A percentile compares a stretch with the other conserved stretches of the same genome.
Conservation (phyloP, 192 early-diverging fungal genomes). For the Podila clonocystis region DNA sequence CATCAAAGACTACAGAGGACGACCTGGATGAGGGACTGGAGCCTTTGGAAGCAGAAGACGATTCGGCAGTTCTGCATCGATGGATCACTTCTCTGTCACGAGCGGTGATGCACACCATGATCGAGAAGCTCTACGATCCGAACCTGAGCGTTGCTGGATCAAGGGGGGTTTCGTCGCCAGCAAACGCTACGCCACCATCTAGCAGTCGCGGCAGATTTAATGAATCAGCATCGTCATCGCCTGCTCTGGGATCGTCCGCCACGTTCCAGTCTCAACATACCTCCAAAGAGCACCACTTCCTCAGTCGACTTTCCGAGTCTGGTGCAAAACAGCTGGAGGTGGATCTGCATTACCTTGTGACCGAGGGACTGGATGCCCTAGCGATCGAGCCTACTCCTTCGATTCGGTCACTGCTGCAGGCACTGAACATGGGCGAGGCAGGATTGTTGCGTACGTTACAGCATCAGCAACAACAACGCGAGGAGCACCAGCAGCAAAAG, state of each 20-base stretch:
- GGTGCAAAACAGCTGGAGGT: constrained; percentile 68
- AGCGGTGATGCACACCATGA: constrained; percentile 61
- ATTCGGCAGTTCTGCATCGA: constrained; percentile 61
- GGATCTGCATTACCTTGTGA: constrained; percentile 73
- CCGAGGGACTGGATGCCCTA: constrained; percentile 31
- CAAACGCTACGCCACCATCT: constrained; percentile 9
- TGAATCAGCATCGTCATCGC: constrained; percentile 4
- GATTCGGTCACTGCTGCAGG: constrained; percentile 30
- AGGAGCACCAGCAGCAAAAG: constrained; percentile 6
- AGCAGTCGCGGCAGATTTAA: constrained; percentile 5
- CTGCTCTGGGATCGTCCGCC: not conserved
- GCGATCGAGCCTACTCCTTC: constrained; percentile 41
- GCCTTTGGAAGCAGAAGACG: constrained; percentile 42
- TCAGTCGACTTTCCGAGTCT: constrained; percentile 33
- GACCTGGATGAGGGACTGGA: constrained; percentile 18
- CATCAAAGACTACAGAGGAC: constrained; percentile 2
- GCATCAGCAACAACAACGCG: constrained; percentile 23
- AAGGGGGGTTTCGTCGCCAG: not conserved
- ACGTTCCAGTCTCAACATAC: not conserved
- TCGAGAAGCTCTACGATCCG: constrained; percentile 39
- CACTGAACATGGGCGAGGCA: constrained; percentile 26
- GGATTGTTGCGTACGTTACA: constrained; percentile 31
- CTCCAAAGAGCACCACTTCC: constrained; percentile 15
- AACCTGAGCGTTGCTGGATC: constrained; percentile 26
- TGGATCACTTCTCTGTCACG: constrained; percentile 77